Percentiles rank a stretch among this genome's conserved stretches.
Evolutionary conservation across 2,329 filamentous ascomycete genomes (phyloP).

Genomic region (Trichoderma arundinaceum): DNA sequence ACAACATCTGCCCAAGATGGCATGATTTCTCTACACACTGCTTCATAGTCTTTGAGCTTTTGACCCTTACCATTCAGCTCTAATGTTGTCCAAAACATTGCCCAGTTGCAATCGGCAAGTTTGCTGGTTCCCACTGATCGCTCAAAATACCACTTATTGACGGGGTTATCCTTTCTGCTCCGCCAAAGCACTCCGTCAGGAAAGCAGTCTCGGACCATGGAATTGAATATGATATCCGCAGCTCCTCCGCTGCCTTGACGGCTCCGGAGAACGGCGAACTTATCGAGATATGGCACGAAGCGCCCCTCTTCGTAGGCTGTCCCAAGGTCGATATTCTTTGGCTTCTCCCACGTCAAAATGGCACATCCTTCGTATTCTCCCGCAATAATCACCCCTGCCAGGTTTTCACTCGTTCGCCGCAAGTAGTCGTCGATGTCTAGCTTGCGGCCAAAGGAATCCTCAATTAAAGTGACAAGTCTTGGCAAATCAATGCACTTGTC

Average conservation of each 20-base stretch:
- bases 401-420: constrained; percentile 74
- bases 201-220: constrained; percentile 90
- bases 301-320: constrained; percentile 61
- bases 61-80: constrained; percentile 62
- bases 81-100: constrained; percentile 96
- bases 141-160: constrained; percentile 99
- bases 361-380: constrained; percentile 97
- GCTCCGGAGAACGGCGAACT: constrained; percentile 90
- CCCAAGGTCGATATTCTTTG: constrained; percentile 63
- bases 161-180: constrained; percentile 86
- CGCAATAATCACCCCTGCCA: constrained; percentile 92
- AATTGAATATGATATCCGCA: constrained; percentile 94
- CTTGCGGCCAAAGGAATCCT: constrained; percentile 88
- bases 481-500: constrained; percentile 83
- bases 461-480: constrained; percentile 83
- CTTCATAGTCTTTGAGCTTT: constrained; percentile 71
- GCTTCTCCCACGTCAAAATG: constrained; percentile 91
- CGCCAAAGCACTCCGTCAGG: constrained; percentile 91
- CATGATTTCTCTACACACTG: constrained; percentile 69
- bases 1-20: constrained; percentile 65
- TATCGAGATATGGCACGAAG: constrained; percentile 92
- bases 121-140: constrained; percentile 83
- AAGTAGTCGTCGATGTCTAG: constrained; percentile 86
- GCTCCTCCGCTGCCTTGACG: constrained; percentile 91
- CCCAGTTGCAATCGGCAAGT: constrained; percentile 83